Conservation (phyloP, 306 rosid genomes). For the Sesbania bispinosa region DNA sequence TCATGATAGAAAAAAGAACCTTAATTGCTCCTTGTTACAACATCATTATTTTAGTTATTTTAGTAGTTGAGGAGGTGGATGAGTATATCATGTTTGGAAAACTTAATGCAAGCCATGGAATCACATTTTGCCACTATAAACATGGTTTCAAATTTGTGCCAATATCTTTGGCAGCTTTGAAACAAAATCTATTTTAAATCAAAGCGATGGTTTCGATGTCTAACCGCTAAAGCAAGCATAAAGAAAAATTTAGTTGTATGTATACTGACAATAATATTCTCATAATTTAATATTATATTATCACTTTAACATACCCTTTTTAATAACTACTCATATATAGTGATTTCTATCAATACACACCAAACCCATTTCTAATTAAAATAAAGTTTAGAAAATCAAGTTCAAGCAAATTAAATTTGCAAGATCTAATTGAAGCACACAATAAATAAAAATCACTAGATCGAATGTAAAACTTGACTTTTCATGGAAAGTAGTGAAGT, state of each 20-base stretch:
- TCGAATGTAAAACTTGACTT: neutral
- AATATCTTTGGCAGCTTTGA: neutral
- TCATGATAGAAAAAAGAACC: no score
- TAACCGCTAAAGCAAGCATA: neutral
- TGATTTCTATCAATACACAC: neutral
- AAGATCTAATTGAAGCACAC: neutral
- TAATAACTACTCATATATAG: neutral
- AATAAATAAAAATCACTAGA: neutral
- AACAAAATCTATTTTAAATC: neutral
- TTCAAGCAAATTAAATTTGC: neutral
- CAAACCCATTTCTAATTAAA: neutral
- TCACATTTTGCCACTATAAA: neutral
- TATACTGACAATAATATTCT: neutral
- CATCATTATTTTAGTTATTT: neutral
- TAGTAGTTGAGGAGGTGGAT: neutral
- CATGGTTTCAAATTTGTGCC: neutral
- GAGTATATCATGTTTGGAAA: neutral
- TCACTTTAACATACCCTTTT: neutral
- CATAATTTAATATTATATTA: neutral
- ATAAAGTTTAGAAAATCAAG: neutral
- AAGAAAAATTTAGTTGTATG: neutral
- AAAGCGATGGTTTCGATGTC: neutral
- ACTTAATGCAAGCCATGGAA: neutral
- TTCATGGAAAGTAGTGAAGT: neutral
- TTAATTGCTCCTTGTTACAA: neutral